phyloP scores from a whole-genome alignment of 371 early-diverging fungal genomes.

The Rhizopus delemar region DNA sequence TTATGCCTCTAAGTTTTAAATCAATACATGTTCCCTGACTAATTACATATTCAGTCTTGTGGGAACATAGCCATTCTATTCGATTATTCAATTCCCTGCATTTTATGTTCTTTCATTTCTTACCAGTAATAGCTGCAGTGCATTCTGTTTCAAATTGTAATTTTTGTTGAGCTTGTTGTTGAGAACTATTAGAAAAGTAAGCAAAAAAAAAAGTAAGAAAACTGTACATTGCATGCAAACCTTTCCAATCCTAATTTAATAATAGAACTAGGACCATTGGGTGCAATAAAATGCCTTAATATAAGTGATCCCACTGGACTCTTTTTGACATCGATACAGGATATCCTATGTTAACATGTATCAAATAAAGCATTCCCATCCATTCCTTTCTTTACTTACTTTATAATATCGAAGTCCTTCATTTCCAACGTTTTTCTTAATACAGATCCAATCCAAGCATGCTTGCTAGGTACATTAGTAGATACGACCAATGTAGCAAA shows the following conservation, averaged over 20 bases:
- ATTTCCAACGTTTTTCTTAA: conserved; percentile 16
- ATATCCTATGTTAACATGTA: conserved; percentile 32
- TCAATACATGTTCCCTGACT: conserved; percentile 30
- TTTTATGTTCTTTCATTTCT: not conserved
- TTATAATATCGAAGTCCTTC: conserved; percentile 32
- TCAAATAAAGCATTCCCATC: not conserved
- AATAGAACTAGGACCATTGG: conserved; percentile 8
- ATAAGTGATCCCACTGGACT: conserved; percentile 30
- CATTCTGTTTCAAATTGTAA: conserved; percentile 24
- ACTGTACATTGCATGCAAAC: conserved; percentile 7
- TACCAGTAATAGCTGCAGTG: conserved; percentile 30
- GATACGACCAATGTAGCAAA: conserved; percentile 15
- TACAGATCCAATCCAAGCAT: conserved; percentile 18
- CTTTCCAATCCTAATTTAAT: conserved; percentile 47
- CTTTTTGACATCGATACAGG: conserved; percentile 36
- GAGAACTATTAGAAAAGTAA: conserved; percentile 14
- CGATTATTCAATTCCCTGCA: not conserved
- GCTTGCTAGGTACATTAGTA: conserved; percentile 10
- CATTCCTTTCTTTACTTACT: conserved; percentile 14
- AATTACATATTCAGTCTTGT: conserved; percentile 19
- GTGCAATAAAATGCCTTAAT: conserved; percentile 27
- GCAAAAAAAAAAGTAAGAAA: not conserved
- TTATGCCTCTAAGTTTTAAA: conserved; percentile 9
- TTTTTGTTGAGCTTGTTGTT: conserved; percentile 36
- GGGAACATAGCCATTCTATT: conserved; percentile 20